Base-by-base conservation (phyloP, 768 basidiomycete genomes). In the Auriculariales sp. region DNA sequence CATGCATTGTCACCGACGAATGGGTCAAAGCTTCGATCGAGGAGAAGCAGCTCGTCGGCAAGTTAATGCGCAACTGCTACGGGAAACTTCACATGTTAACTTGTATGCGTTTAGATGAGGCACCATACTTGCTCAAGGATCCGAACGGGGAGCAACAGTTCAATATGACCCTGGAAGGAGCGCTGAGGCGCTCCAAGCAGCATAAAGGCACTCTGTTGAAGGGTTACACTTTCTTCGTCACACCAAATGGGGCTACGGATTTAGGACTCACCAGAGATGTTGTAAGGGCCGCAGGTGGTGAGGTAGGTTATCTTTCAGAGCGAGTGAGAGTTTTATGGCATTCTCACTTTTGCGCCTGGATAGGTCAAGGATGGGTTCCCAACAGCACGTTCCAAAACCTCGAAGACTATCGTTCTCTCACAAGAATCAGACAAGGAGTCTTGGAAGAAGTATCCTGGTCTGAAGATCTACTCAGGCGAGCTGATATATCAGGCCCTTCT, bases 171-270 rank as follows among this genome's bases (percentile, higher is more conserved):
- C 71, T 94, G 2, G 55, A 59, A 0, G 74, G 82, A 3, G 77
- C 81, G 0, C 64, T 91, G 12, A 59, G 62, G 17, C 70, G 80
- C 2, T 82, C 87, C 0, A 74, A 73, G 58, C 59, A 68, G 25
- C 61, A 64, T 12, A 59, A 67, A 14, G 76, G 76, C 6, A 76
- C 71, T 51, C 59, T 91, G 0, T 77, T 93, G 51, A 66, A 69
- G 2, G 74, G 74, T 15, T 74, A 74, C 62, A 75, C 70, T 0
- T 88, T 93, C 64, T 91, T 88, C 55, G 63, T 89, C 46, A 91
- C 87, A 0, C 70, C 74, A 0, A 78, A 73, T 52, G 78, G 88
- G 1, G 59, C 68, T 0, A 67, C 81, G 1, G 78, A 81, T 4
- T 49, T 52, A 10, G 34, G 42, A 55, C 59, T 86, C 30, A 63